Conservation (phyloP, 495 filamentous ascomycete species). For the Parathielavia hyrcaniae region DNA sequence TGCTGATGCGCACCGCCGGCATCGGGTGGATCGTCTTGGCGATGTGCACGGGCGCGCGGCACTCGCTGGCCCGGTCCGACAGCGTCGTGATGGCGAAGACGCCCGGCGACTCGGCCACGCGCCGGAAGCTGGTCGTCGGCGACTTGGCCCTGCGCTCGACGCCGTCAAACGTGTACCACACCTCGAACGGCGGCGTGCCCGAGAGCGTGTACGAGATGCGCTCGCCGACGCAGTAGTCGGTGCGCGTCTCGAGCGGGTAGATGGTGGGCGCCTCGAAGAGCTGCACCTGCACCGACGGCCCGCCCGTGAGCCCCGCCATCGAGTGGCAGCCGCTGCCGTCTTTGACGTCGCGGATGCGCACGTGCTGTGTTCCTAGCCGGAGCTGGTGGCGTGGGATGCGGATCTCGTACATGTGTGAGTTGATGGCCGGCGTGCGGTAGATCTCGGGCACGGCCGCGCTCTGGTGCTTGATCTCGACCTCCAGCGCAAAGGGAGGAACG, state of each 20-base stretch:
- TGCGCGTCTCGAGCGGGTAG: slow-evolving; percentile 71
- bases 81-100: slow-evolving; percentile 80
- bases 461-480: slow-evolving; percentile 88
- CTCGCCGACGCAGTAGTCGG: slow-evolving; percentile 93
- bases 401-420: slow-evolving; percentile 64
- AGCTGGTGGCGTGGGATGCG: slow-evolving; percentile 76
- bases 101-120: slow-evolving; percentile 84
- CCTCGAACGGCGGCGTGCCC: slow-evolving; percentile 81
- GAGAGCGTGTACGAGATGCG: slow-evolving; percentile 83
- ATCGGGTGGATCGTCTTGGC: slow-evolving; percentile 81
- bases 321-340: slow-evolving; percentile 79
- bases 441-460: slow-evolving; percentile 70
- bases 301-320: slow-evolving; percentile 49
- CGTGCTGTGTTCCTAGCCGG: slow-evolving; percentile 73
- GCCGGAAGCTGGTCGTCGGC: slow-evolving; percentile 70
- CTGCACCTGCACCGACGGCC: slow-evolving; percentile 71
- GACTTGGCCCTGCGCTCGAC: slow-evolving; percentile 70
- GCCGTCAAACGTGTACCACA: slow-evolving; percentile 84
- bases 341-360: slow-evolving; percentile 81
- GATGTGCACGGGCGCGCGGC: slow-evolving; percentile 69
- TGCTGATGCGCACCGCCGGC: slow-evolving; percentile 81
- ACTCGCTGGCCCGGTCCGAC: slow-evolving; percentile 74
- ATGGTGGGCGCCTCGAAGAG: slow-evolving; percentile 91
- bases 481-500: slow-evolving; percentile 79
- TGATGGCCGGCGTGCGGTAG: slow-evolving; percentile 69